phyloP scores from a whole-genome alignment of 768 basidiomycete species.

The Auricularia sp. region DNA sequence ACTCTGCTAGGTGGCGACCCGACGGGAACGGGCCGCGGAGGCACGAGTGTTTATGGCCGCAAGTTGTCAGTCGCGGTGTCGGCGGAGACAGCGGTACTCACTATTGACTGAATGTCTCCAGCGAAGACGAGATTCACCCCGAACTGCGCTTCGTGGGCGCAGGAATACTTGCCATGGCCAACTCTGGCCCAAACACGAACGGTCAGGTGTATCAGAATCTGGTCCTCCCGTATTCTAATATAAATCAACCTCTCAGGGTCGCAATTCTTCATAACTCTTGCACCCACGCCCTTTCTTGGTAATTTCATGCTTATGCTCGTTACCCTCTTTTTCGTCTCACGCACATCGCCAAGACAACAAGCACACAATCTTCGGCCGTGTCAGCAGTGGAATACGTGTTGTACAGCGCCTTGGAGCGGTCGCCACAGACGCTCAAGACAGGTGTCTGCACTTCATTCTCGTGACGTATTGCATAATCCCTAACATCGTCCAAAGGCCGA shows the following conservation, averaged over 20 bases:
- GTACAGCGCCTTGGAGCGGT: conserved; percentile 88
- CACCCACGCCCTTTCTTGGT: conserved; percentile 64
- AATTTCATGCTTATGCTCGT: not conserved
- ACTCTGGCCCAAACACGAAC: conserved; percentile 90
- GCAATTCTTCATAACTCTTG: conserved; percentile 87
- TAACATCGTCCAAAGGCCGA: conserved; percentile 23
- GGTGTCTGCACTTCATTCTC: conserved; percentile 33
- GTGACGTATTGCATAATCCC: not conserved
- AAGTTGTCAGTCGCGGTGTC: conserved; percentile 52
- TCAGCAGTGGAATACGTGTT: conserved; percentile 84
- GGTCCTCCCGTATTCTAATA: conserved; percentile 12
- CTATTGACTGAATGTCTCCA: conserved; percentile 18
- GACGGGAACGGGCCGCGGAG: conserved; percentile 89
- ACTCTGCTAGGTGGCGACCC: conserved; percentile 57
- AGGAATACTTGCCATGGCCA: conserved; percentile 94
- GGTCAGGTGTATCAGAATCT: conserved; percentile 29
- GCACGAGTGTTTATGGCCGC: conserved; percentile 79
- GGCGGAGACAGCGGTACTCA: not conserved
- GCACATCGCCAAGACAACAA: conserved; percentile 42
- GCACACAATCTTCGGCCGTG: conserved; percentile 86
- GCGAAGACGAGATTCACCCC: conserved; percentile 84
- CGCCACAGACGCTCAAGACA: conserved; percentile 78
- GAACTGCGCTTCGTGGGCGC: conserved; percentile 92
- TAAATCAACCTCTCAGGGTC: conserved; percentile 50
- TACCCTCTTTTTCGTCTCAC: not conserved